phyloP scores from a whole-genome alignment of 495 filamentous ascomycete species.

The Podospora comata region DNA sequence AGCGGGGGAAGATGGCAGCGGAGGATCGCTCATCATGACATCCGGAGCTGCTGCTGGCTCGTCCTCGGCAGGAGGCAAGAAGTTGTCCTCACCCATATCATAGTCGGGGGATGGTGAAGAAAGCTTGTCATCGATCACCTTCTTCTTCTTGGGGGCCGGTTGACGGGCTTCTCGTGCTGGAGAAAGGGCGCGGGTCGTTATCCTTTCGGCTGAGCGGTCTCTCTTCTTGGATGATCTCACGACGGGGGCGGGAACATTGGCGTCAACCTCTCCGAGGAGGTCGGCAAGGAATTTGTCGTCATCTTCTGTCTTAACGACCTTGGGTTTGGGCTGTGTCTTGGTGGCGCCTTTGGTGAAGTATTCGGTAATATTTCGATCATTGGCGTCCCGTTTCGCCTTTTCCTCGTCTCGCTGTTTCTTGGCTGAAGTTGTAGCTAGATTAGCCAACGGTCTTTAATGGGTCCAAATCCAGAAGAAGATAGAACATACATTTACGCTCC shows the following conservation, averaged over 20 bases:
- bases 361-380: slow-evolving; percentile 86
- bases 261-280: slow-evolving; percentile 85
- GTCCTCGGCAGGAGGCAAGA: slow-evolving; percentile 54
- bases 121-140: slow-evolving; percentile 43
- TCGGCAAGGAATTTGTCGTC: slow-evolving; percentile 82
- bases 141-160: slow-evolving; percentile 48
- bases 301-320: slow-evolving; percentile 76
- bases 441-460: slow-evolving; percentile 11
- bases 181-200: slow-evolving; percentile 76
- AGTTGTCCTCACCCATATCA: slow-evolving; percentile 55
- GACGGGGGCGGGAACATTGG: slow-evolving; percentile 62
- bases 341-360: slow-evolving; percentile 80
- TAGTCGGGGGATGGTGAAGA: slow-evolving; percentile 42
- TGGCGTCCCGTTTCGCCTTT: slow-evolving; percentile 75
- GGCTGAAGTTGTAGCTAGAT: slow-evolving; percentile 39
- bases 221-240: slow-evolving; percentile 55
- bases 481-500: slow-evolving; percentile 44
- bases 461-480: background rate
- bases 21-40: slow-evolving; percentile 77
- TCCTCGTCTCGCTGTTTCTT: slow-evolving; percentile 93
- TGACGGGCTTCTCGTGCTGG: slow-evolving; percentile 54
- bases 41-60: slow-evolving; percentile 35
- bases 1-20: slow-evolving; percentile 79
- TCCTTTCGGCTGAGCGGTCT: slow-evolving; percentile 68
- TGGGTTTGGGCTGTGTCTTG: slow-evolving; percentile 68